These are phyloP conservation scores for Neopestalotiopsis sp. DNA, from an alignment of 2,329 filamentous ascomycete genomes.

Conservation along the genomic window DNA sequence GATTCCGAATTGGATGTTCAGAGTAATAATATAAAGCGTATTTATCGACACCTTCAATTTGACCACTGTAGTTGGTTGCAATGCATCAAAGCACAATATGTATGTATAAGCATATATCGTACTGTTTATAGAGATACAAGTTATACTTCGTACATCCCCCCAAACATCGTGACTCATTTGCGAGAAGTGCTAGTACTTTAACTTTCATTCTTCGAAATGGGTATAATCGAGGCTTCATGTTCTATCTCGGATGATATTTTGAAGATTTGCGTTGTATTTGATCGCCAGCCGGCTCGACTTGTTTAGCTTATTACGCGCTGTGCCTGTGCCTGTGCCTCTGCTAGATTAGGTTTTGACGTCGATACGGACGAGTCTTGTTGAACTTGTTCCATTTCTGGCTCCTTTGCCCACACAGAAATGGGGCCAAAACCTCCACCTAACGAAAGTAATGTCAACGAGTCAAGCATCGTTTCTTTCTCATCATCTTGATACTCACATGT, in stretches of 20 bases:
- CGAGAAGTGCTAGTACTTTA: too few relatives aligned
- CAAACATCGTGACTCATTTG: neutral
- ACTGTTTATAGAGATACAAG: neutral
- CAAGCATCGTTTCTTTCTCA: neutral
- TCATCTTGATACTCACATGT: neutral
- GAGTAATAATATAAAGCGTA: too few relatives aligned
- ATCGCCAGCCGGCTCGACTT: too few relatives aligned
- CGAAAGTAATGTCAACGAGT: neutral
- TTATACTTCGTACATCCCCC: neutral
- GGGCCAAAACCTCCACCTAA: neutral
- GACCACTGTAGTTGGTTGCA: neutral
- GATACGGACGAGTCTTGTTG: neutral
- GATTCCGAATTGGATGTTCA: too few relatives aligned
- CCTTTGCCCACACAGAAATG: constrained; percentile 11
- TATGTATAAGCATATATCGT: neutral
- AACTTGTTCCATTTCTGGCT: constrained; percentile 8
- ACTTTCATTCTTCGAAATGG: too few relatives aligned
- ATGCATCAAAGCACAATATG: neutral
- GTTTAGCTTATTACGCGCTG: neutral
- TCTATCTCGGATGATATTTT: too few relatives aligned
- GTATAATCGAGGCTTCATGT: too few relatives aligned
- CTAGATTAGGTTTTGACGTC: neutral
- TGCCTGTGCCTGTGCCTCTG: neutral
- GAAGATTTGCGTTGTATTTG: too few relatives aligned
- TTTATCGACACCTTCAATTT: too few relatives aligned